Evolutionary conservation across 108 stramenopile genomes (phyloP), one percentile per base, ranked within the genome.

Genomic region (Pseudonitzschia multiseries): DNA sequence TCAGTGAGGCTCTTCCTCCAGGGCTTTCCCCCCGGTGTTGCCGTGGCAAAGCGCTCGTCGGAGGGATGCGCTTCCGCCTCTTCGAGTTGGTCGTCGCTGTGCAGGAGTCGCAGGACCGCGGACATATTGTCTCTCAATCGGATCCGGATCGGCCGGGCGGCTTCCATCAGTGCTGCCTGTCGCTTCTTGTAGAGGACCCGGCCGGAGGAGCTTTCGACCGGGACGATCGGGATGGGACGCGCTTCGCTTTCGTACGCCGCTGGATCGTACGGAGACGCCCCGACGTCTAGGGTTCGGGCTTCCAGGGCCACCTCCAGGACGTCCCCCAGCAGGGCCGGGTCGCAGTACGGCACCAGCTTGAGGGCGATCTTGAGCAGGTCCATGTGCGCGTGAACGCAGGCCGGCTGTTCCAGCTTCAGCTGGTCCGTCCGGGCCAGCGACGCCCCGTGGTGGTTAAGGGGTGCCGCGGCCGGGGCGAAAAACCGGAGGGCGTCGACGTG

Each of bases 351-450:
- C 54, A 79, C 80, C 8, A 97, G 62, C 46, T 89, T 85, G 57
- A 93, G 70, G 20, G 84, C 84, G 65, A 95, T 96, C 78, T 96
- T 96, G 57, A 98, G 79, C 63, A 98, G 73, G 71, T 98, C 97
- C 97, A 98, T 98, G 66, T 89, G 91, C 1, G 96, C 96, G 79
- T 98, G 97, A 5, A 98, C 85, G 75, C 95, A 96, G 2, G 83
- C 92, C 12, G 79, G 63, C 40, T 79, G 79, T 42, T 79, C 79
- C 14, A 91, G 68, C 14, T 71, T 68, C 57, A 91, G 75, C 68
- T 94, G 89, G 41, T 88, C 85, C 17, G 51, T 76, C 48, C 89
- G 74, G 29, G 79, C 71, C 41, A 94, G 73, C 10, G 65, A 57
- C 18, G 73, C 71, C 21, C 88, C 87, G 66, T 82, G 87, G 56